Evolutionary conservation across 1,284 basidiomycete genomes (phyloP).

Genomic region (Mycosarcoma maydis): DNA sequence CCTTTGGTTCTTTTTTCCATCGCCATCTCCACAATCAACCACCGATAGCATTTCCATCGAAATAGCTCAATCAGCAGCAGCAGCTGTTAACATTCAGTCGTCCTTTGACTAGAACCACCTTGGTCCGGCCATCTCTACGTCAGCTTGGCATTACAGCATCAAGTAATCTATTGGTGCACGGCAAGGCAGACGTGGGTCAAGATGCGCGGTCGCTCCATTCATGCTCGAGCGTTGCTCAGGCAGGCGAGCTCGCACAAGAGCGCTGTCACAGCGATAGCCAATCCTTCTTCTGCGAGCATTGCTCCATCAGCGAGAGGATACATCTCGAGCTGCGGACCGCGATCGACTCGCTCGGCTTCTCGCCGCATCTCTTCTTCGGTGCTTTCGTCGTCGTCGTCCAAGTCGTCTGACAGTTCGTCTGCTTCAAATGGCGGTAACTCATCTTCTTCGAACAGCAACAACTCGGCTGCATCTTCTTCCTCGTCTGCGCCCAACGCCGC

Average conservation of each 20-base stretch:
- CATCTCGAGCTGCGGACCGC: constrained; percentile 34
- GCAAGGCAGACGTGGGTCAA: constrained; percentile 8
- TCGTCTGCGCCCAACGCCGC: constrained; percentile 22
- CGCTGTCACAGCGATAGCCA: constrained; percentile 21
- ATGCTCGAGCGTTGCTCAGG: constrained; percentile 40
- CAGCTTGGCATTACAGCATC: not conserved
- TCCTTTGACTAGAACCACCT: not conserved
- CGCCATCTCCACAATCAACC: constrained; percentile 1
- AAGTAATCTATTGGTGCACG: constrained; percentile 3
- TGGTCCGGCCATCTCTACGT: not conserved
- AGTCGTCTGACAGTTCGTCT: constrained; percentile 27
- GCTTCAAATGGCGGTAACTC: constrained; percentile 24
- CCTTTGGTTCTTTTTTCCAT: not conserved
- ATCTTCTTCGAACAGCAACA: constrained; percentile 21
- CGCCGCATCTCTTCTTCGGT: constrained; percentile 29
- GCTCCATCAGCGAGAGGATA: constrained; percentile 17
- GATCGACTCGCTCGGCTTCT: constrained; percentile 25
- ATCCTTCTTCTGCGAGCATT: constrained; percentile 10
- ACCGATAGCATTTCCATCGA: too few species aligned
- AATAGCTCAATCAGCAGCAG: not conserved
- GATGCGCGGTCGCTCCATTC: constrained; percentile 48
- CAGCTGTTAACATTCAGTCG: not conserved
- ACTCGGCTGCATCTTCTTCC: constrained; percentile 32
- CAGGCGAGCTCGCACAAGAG: constrained; percentile 20
- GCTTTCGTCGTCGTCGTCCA: constrained; percentile 37